Percentiles rank a stretch among this genome's conserved stretches.
Evolutionary conservation across 208 protist genomes (phyloP).

Genomic region (Porcisia hertigi): DNA sequence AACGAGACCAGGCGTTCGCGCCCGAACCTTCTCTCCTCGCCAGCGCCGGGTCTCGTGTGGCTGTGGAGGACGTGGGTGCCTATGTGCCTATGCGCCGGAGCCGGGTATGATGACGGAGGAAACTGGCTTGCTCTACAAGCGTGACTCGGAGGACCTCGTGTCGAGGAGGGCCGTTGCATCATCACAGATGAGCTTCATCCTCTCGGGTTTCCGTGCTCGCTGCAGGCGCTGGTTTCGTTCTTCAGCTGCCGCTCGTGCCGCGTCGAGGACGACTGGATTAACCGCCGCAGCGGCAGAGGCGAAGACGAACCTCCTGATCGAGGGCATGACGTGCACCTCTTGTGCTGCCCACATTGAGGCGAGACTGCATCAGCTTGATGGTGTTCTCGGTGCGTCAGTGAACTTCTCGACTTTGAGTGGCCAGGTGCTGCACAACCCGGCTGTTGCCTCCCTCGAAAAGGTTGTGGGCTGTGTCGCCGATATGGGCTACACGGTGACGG

Average conservation of each 20-base stretch:
- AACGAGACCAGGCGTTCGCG: background rate
- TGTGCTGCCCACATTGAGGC: conserved; percentile 90
- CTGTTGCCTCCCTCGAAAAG: conserved; percentile 21
- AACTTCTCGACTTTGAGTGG: conserved; percentile 79
- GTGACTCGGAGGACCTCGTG: background rate
- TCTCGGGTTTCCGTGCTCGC: background rate
- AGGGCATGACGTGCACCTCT: conserved; percentile 93
- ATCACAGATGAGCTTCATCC: background rate
- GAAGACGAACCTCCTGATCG: conserved; percentile 52
- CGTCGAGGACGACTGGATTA: background rate
- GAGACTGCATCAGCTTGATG: conserved; percentile 35
- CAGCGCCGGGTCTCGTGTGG: conserved; percentile 29
- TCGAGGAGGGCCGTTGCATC: background rate
- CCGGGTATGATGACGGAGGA: conserved; percentile 28
- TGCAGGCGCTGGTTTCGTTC: background rate
- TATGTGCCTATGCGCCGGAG: conserved; percentile 27
- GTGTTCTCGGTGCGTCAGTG: conserved; percentile 56
- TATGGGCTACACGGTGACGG: conserved; percentile 39
- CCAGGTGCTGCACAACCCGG: conserved; percentile 44
- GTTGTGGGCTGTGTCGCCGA: conserved; percentile 30
- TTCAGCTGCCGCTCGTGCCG: background rate
- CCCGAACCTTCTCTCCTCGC: conserved; percentile 1
- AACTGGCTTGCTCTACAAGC: conserved; percentile 15
- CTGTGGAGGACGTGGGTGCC: conserved; percentile 31
- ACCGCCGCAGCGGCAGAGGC: background rate